These are phyloP conservation scores for Leishmania mexicana DNA, from an alignment of 208 protist genomes.

Conservation along the genomic window DNA sequence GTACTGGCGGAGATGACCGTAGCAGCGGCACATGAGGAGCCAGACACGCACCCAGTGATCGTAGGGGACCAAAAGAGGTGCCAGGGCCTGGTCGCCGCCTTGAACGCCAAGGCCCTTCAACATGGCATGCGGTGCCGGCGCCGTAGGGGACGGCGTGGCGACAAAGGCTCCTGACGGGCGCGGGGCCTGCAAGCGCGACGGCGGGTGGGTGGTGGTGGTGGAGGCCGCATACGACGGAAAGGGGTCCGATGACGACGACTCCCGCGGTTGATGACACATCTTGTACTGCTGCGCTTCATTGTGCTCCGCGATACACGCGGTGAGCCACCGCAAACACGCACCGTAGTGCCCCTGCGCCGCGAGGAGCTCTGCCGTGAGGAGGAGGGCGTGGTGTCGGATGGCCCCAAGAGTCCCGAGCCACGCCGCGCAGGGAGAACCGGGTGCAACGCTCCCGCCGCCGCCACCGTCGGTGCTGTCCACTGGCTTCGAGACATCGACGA, in stretches of 20 bases:
- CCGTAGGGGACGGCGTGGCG: no score
- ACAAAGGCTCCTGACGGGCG: no score
- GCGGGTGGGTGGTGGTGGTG: background rate
- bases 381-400: slow-evolving; percentile 23
- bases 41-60: slow-evolving; percentile 28
- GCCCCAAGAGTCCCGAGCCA: slow-evolving; percentile 17
- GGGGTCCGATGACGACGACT: background rate
- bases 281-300: slow-evolving; percentile 10
- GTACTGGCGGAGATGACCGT: slow-evolving; percentile 23
- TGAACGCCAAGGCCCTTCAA: slow-evolving; percentile 9
- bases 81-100: background rate
- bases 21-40: slow-evolving; percentile 35
- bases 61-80: slow-evolving; percentile 13
- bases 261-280: background rate
- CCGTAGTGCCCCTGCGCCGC: slow-evolving; percentile 28
- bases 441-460: background rate
- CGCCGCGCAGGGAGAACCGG: background rate
- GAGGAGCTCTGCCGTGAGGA: slow-evolving; percentile 24
- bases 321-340: slow-evolving; percentile 21
- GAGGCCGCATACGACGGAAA: background rate
- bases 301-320: slow-evolving; percentile 18
- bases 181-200: background rate
- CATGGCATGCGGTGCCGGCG: background rate
- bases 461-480: background rate
- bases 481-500: background rate